These are phyloP conservation scores for Didymella arachidicola DNA, from an alignment of 2,329 filamentous ascomycete species.

Conservation along the genomic window DNA sequence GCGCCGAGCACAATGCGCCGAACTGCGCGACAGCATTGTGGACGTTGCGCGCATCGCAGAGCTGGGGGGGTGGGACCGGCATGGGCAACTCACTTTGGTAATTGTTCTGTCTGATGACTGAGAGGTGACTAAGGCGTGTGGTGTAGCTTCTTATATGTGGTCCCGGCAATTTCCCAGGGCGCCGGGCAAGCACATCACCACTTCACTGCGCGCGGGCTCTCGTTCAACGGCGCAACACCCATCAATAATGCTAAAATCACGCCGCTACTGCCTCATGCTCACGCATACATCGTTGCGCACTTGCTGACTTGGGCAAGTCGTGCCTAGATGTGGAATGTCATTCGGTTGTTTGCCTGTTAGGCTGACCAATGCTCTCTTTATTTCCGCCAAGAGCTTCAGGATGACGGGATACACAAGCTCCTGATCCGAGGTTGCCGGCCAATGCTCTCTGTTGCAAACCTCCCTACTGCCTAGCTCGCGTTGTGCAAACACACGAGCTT, in stretches of 20 bases:
- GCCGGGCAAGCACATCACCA: conserved; percentile 5
- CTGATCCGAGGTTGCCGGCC: conserved; percentile 32
- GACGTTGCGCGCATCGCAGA: conserved; percentile 15
- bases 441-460: conserved; percentile 11
- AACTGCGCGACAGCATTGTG: conserved; percentile 8
- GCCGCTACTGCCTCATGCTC: conserved; percentile 19
- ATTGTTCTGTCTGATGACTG: conserved; percentile 11
- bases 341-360: conserved; percentile 23
- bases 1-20: conserved; percentile 11
- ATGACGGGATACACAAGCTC: conserved; percentile 25
- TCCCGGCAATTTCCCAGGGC: neutral
- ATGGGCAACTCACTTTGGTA: conserved; percentile 30
- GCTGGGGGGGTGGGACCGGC: conserved; percentile 1
- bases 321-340: conserved; percentile 8
- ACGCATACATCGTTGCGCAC: conserved; percentile 16
- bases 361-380: conserved; percentile 33
- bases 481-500: conserved; percentile 12
- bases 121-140: conserved; percentile 10
- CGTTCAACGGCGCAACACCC: conserved; percentile 8
- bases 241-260: conserved; percentile 6
- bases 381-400: conserved; percentile 21
- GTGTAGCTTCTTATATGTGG: conserved; percentile 10
- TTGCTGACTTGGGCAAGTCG: conserved; percentile 28
- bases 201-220: conserved; percentile 11
- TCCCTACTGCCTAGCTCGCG: conserved; percentile 11